Percentiles rank a stretch among this genome's conserved stretches.
Evolutionary conservation across 1,284 basidiomycete genomes (phyloP).

Genomic region (Cryptococcus hybrid): DNA sequence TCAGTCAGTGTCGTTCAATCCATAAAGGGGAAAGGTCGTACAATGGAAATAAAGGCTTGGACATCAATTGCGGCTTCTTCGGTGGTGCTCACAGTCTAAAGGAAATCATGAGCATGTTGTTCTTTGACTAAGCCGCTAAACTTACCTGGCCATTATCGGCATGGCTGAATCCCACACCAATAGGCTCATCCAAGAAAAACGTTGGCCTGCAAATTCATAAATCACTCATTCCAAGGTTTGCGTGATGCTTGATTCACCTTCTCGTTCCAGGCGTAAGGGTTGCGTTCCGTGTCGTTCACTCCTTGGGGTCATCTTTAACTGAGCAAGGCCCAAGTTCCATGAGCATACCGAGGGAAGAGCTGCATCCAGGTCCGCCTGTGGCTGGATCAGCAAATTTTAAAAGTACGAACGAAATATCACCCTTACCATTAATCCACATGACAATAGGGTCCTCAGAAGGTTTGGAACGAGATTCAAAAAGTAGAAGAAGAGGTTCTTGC

Average conservation of each 20-base stretch:
- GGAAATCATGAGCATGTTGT: neutral
- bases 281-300: conserved; percentile 50
- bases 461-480: conserved; percentile 74
- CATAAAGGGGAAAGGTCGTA: conserved; percentile 7
- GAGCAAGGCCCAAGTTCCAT: conserved; percentile 55
- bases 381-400: neutral
- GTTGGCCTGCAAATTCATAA: conserved; percentile 31
- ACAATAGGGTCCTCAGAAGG: conserved; percentile 58
- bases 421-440: conserved; percentile 50
- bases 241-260: conserved; percentile 54
- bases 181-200: conserved; percentile 50
- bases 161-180: conserved; percentile 67
- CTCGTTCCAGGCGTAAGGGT: conserved; percentile 53
- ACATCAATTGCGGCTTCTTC: conserved; percentile 71
- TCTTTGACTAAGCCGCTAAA: neutral
- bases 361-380: conserved; percentile 50
- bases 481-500: conserved; percentile 75
- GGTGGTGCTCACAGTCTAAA: conserved; percentile 56
- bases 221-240: neutral
- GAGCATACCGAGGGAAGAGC: conserved; percentile 53
- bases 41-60: conserved; percentile 65
- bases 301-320: conserved; percentile 37
- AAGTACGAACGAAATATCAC: neutral
- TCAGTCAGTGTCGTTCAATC: neutral
- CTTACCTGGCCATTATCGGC: conserved; percentile 60